A percentile compares a stretch with the other conserved stretches of the same genome.
Evolutionary conservation across 2,329 filamentous ascomycete species (phyloP).

Genomic region (Amphichorda felina): DNA sequence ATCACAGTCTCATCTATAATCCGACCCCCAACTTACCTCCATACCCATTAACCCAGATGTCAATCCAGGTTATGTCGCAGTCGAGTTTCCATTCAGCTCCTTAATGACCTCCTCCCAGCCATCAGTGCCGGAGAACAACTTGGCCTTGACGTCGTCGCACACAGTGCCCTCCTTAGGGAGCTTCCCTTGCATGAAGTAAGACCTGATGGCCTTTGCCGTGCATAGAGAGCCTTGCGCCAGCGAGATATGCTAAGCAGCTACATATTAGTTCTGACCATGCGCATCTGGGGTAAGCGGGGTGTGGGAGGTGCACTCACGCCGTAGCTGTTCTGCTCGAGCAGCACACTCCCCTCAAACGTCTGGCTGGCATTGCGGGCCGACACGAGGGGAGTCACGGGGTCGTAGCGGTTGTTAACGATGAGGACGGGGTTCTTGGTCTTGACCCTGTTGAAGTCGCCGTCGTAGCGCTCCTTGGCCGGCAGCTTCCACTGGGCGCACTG

Average conservation of each 20-base stretch:
- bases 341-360: constrained; percentile 23
- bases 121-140: constrained; percentile 5
- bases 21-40: no score
- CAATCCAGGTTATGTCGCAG: no score
- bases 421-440: constrained; percentile 23
- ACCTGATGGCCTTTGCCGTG: constrained; percentile 5
- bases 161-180: constrained; percentile 7
- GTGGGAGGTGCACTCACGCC: constrained; percentile 19
- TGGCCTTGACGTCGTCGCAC: constrained; percentile 6
- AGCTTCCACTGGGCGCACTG: constrained; percentile 4
- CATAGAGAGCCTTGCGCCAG: constrained; percentile 1
- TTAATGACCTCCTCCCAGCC: constrained; percentile 8
- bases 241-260: background rate
- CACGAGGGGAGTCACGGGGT: constrained; percentile 29
- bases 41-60: no score
- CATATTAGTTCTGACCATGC: background rate
- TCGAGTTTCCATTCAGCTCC: constrained; percentile 10
- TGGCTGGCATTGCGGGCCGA: constrained; percentile 22
- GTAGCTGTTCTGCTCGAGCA: constrained; percentile 31
- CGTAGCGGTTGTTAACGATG: constrained; percentile 22
- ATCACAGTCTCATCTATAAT: no score
- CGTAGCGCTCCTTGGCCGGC: constrained; percentile 6
- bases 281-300: background rate
- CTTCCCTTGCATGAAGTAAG: constrained; percentile 9
- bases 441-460: constrained; percentile 11